Evolutionary conservation across 169 alveolate genomes (phyloP).

Genomic region (Cryptosporidium parvum): DNA sequence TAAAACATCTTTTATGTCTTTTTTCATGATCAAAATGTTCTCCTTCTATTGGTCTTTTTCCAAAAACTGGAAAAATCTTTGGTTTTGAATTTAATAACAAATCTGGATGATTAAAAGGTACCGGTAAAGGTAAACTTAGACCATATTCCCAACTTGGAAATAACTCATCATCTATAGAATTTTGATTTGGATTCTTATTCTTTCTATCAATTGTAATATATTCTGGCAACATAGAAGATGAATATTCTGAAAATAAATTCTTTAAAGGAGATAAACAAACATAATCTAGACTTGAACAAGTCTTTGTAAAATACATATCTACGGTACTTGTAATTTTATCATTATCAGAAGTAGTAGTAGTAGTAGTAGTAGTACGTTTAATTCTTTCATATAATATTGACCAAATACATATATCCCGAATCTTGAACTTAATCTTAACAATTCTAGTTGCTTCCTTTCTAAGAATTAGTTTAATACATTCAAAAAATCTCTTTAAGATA

Average conservation of each 20-base stretch:
- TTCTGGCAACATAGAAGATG: constrained; percentile 51
- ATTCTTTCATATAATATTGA: constrained; percentile 60
- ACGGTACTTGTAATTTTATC: constrained; percentile 3
- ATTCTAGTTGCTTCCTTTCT: not conserved
- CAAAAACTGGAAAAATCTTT: constrained; percentile 73
- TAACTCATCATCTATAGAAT: not conserved
- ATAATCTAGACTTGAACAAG: constrained; percentile 27
- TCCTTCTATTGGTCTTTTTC: constrained; percentile 44
- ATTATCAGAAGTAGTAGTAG: not conserved
- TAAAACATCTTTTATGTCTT: not conserved
- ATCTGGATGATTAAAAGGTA: constrained; percentile 30
- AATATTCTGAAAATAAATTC: constrained; percentile 38
- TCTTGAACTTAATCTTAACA: constrained; percentile 24
- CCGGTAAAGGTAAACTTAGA: constrained; percentile 40
- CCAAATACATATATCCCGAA: constrained; percentile 53
- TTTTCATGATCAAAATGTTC: constrained; percentile 3
- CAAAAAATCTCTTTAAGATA: not conserved
- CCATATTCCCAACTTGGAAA: constrained; percentile 75
- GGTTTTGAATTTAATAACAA: constrained; percentile 28
- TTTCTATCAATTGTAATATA: constrained; percentile 41
- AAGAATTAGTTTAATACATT: not conserved
- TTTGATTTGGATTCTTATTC: no score
- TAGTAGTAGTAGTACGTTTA: not conserved
- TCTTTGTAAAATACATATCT: constrained; percentile 63
- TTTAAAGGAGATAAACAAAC: constrained; percentile 36